Percentiles rank a stretch among this genome's conserved stretches.
Evolutionary conservation across 164 flowering plant species (phyloP).

Genomic region (Warburgia ugandensis): DNA sequence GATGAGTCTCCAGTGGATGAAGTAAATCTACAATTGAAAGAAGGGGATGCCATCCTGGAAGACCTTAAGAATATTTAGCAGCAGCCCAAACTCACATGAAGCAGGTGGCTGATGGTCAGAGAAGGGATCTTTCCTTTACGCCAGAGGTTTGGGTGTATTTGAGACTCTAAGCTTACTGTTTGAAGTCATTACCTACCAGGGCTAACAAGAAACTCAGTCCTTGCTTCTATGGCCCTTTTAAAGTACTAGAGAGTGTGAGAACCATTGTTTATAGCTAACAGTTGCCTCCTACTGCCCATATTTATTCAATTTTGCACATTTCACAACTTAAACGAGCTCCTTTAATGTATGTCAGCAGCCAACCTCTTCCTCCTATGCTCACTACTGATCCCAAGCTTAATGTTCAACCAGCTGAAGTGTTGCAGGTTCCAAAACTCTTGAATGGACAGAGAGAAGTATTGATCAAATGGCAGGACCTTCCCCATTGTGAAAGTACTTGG

Average conservation of each 20-base stretch:
- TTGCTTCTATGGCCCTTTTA: background rate
- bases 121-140: background rate
- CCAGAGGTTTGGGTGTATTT: background rate
- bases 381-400: too few relatives aligned
- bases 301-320: too few relatives aligned
- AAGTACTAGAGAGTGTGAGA: background rate
- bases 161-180: background rate
- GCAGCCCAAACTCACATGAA: slow-evolving; percentile 1
- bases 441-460: too few relatives aligned
- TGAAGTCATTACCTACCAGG: background rate
- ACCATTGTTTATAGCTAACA: too few relatives aligned
- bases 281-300: too few relatives aligned
- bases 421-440: too few relatives aligned
- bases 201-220: background rate
- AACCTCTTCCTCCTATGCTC: too few relatives aligned
- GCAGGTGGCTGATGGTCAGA: background rate
- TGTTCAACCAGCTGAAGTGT: too few relatives aligned
- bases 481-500: too few relatives aligned
- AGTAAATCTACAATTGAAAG: background rate
- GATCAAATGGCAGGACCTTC: too few relatives aligned
- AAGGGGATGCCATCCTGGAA: background rate
- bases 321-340: too few relatives aligned
- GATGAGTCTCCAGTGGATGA: background rate
- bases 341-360: too few relatives aligned
- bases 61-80: background rate